Evolutionary conservation across 306 rosid species (phyloP), one percentile per base, ranked within the genome.

Genomic region (Prosopis cineraria): DNA sequence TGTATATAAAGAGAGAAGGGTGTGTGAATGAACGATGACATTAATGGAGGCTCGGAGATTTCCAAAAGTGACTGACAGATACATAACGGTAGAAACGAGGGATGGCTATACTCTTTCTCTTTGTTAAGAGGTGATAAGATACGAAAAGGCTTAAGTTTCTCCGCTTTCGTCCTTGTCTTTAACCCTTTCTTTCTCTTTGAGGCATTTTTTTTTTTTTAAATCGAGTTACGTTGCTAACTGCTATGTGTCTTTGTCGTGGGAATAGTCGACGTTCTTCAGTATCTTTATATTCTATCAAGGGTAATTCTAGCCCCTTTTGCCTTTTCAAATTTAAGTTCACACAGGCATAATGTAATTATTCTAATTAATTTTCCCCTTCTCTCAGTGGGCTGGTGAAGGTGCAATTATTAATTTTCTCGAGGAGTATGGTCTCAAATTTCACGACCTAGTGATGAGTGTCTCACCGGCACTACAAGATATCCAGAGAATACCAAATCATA

Each of bases 11-110:
- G 3, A 16, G 24, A 43, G 79, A 77, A 4, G 17, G 31, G 64
- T 11, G 14, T 22, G 29, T 22, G 66, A 75, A 17, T 27, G 37
- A 59, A 79, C 76, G 37, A 34, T 53, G 81, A 76, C 65, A 56
- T 33, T 7, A 11, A 80, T 66, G 81, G 68, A 37, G 84, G 74
- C 78, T 41, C 48, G 65, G 80, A 30, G 74, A 76, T 80, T 76
- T 84, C 84, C 80, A 77, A 84, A 77, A 73, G 44, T 7, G 64
- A 72, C 67, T 68, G 84, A 72, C 31, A 11, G 39, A n/a, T 58
- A 76, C 34, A 0, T 9, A 9, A 33, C 84, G 90, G 80, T 34
- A 66, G 14, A 73, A 71, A 52, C 90, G 22, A 82, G 80, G 79
- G 29, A 10, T 44, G n/a, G 6, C 14, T 30, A 56, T 74, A 30